These are phyloP conservation scores for Arachnomyces sp. DNA, from an alignment of 2,329 filamentous ascomycete genomes.

Conservation along the genomic window DNA sequence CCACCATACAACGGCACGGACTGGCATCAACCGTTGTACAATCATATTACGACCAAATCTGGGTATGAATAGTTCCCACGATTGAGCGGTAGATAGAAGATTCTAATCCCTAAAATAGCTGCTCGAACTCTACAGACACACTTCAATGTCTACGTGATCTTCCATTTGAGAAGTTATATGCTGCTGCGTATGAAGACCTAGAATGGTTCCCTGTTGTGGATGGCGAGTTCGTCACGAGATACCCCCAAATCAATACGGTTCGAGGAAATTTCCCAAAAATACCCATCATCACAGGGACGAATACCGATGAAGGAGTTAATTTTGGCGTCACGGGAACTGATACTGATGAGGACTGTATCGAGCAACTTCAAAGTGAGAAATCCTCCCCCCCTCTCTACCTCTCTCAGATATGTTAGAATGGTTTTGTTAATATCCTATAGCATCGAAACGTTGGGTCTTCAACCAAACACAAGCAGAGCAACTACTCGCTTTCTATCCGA, in stretches of 20 bases:
- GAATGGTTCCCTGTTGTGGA: slow-evolving; percentile 43
- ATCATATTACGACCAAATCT: slow-evolving; percentile 21
- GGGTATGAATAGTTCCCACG: slow-evolving; percentile 11
- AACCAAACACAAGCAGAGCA: slow-evolving; percentile 21
- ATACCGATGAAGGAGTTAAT: slow-evolving; percentile 57
- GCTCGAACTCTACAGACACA: slow-evolving; percentile 19
- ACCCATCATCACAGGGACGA: slow-evolving; percentile 56
- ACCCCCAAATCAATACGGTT: slow-evolving; percentile 47
- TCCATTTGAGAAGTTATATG: slow-evolving; percentile 19
- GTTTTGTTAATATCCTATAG: slow-evolving; percentile 9
- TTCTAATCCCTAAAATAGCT: slow-evolving; percentile 12
- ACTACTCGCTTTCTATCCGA: slow-evolving; percentile 46
- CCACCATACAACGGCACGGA: slow-evolving; percentile 27
- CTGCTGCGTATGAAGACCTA: slow-evolving; percentile 18
- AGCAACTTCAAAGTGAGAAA: slow-evolving; percentile 20
- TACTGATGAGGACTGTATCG: slow-evolving; percentile 45
- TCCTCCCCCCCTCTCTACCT: slow-evolving; percentile 12
- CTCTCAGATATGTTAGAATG: slow-evolving; percentile 6
- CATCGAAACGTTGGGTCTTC: slow-evolving; percentile 24
- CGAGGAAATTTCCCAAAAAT: slow-evolving; percentile 55
- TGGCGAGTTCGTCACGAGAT: slow-evolving; percentile 48
- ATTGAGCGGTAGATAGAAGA: not conserved
- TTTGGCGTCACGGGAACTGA: slow-evolving; percentile 49
- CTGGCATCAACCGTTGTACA: slow-evolving; percentile 27
- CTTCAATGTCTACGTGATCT: slow-evolving; percentile 23